Base-by-base conservation (phyloP, 2,329 filamentous ascomycete genomes). In the Aspergillus tanneri region DNA sequence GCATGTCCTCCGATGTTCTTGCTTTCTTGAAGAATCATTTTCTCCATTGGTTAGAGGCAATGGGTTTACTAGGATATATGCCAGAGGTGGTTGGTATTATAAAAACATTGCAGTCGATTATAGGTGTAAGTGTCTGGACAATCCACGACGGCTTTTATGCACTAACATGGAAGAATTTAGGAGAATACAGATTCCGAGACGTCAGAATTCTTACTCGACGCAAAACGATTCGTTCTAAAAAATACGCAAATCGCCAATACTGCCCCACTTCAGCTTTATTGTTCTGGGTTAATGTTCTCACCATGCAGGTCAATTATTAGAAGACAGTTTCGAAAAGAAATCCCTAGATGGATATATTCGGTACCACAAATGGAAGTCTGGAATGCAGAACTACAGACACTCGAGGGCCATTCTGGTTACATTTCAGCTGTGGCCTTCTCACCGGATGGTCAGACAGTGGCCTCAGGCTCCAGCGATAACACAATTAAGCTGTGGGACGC, bases 211-310 rank as follows among this genome's bases (percentile, higher is more conserved):
- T 49, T 68, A 11, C 22, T 59, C 34, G 66, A 72, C 54, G 62
- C 62, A 14, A 57, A 42, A 35, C 55, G 61, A 23, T 69, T 71
- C 51, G 45, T 67, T 30, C 53, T 66, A 0, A 55, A 54, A 35
- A 61, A 63, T 47, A 21, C 49, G 14, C 53, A 60, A 9, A 58
- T 70, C 23, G 54, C 61, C 27, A 54, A 68, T 36, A 37, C 43
- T 27, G 61, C 61, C 10, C 69, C 69, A 6, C 63, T 72, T 19
- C 66, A 72, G 49, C 41, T 65, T 18, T 72, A 72, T 50, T 55
- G n/a, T 22, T 61, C 61, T n/a, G 69, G 63, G 3, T 45, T 71
- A 0, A 34, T 66, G 12, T 72, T 70, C 47, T 49, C 56, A 19
- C 68, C 68, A 18, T 39, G 38, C 40, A 43, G 5, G 7, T 62